phyloP scores from a whole-genome alignment of 768 basidiomycete genomes.

The Tephrocybe sp. region DNA sequence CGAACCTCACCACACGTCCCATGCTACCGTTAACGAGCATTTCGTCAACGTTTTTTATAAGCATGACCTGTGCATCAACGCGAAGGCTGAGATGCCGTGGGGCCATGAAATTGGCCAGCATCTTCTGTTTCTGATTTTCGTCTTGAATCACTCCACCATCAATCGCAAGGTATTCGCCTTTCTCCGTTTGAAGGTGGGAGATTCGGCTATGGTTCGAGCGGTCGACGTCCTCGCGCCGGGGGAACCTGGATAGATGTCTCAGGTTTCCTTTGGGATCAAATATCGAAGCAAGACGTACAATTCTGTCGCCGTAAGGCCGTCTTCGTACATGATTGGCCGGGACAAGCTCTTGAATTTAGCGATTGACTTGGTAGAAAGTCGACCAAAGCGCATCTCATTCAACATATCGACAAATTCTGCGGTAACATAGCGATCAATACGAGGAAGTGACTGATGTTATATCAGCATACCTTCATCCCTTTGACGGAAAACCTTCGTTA shows the following conservation, averaged over 20 bases:
- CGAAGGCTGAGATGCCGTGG: conserved; percentile 67
- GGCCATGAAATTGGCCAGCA: conserved; percentile 92
- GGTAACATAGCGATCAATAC: neutral
- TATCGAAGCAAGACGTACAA: conserved; percentile 47
- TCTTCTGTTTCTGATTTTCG: conserved; percentile 60
- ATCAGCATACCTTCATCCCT: conserved; percentile 67
- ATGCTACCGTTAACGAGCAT: conserved; percentile 92
- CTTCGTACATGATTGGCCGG: conserved; percentile 68
- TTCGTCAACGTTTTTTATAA: conserved; percentile 92
- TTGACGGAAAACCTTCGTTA: conserved; percentile 95
- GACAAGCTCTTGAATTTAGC: conserved; percentile 67
- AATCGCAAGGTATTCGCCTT: conserved; percentile 48
- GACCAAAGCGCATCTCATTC: conserved; percentile 97
- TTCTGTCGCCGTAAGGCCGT: conserved; percentile 88
- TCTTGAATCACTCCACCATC: conserved; percentile 66
- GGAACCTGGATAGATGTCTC: conserved; percentile 59
- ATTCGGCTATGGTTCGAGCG: conserved; percentile 75
- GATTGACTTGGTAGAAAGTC: conserved; percentile 61
- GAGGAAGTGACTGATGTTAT: neutral
- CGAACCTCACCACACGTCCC: conserved; percentile 79
- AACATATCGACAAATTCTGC: conserved; percentile 93
- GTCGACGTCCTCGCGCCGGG: conserved; percentile 90
- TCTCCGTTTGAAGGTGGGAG: conserved; percentile 49
- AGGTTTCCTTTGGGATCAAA: neutral
- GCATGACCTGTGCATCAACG: conserved; percentile 86